Percentiles rank a stretch among this genome's conserved stretches.
Evolutionary conservation across 2,329 filamentous ascomycete species (phyloP).

Genomic region (Acrocalymma vagum): DNA sequence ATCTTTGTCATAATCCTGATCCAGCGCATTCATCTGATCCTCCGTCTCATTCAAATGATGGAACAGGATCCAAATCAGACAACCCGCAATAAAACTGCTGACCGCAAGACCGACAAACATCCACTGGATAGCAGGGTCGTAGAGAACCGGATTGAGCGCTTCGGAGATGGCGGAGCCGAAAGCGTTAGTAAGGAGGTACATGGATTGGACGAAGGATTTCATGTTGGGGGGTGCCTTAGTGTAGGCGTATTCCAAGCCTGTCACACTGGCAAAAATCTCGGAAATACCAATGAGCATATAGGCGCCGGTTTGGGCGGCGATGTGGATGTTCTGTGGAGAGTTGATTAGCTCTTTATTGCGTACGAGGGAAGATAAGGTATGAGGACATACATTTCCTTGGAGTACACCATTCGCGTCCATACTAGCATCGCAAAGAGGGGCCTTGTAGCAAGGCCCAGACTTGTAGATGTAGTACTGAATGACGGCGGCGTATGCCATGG

Average conservation of each 20-base stretch:
- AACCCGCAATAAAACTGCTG: constrained; percentile 39
- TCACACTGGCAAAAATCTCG: constrained; percentile 58
- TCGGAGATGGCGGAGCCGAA: constrained; percentile 69
- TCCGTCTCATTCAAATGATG: constrained; percentile 47
- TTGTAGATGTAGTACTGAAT: constrained; percentile 67
- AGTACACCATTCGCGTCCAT: constrained; percentile 33
- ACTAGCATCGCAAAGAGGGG: constrained; percentile 46
- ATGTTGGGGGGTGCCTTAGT: constrained; percentile 57
- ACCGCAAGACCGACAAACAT: constrained; percentile 57
- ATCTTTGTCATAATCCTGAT: constrained; percentile 43
- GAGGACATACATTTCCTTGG: constrained; percentile 34
- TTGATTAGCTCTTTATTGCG: constrained; percentile 3
- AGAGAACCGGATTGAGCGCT: constrained; percentile 67
- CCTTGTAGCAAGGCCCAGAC: constrained; percentile 61
- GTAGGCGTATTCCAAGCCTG: constrained; percentile 58
- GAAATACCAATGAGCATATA: constrained; percentile 58
- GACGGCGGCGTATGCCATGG: constrained; percentile 64
- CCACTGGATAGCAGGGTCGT: constrained; percentile 73
- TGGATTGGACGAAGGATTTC: constrained; percentile 60
- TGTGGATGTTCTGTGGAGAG: constrained; percentile 49
- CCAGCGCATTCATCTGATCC: constrained; percentile 47
- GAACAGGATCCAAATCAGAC: constrained; percentile 47
- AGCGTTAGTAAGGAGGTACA: constrained; percentile 69
- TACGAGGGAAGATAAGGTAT: neutral
- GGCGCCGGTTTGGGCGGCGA: constrained; percentile 55